These are phyloP conservation scores for Henckelia pumila DNA, from an alignment of 257 asterid species.

Conservation along the genomic window DNA sequence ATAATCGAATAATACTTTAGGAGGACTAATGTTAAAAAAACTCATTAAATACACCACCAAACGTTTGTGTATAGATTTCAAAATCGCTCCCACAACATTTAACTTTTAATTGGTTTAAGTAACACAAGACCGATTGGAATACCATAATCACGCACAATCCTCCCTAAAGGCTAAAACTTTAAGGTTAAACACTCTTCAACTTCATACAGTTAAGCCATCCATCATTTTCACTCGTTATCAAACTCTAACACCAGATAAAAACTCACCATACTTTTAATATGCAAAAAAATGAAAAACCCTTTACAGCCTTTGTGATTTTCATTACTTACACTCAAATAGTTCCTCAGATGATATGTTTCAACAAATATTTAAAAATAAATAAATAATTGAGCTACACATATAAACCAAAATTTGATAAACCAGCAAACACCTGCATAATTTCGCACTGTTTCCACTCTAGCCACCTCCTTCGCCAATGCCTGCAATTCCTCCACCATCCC, in stretches of 20 bases:
- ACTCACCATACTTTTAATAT: background rate
- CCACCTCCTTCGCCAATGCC: conserved; percentile 92
- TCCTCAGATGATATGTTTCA: no score
- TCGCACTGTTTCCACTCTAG: conserved; percentile 87
- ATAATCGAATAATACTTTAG: no score
- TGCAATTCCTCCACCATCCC: conserved; percentile 81
- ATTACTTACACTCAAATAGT: background rate
- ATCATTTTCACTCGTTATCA: background rate
- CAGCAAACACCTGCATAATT: conserved; percentile 87
- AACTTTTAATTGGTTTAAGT: no score
- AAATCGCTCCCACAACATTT: background rate
- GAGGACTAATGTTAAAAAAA: no score
- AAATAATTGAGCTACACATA: no score
- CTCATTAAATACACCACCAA: background rate
- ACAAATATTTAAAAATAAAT: no score
- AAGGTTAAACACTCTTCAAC: no score
- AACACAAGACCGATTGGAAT: background rate
- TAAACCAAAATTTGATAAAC: conserved; percentile 1
- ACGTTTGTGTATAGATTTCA: background rate
- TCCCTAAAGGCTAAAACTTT: background rate
- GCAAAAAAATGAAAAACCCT: background rate
- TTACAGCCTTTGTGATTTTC: background rate
- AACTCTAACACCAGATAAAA: background rate
- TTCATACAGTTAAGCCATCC: no score
- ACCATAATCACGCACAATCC: background rate